These are phyloP conservation scores for Diaporthe helianthi DNA, from an alignment of 2,329 filamentous ascomycete genomes.

Conservation along the genomic window DNA sequence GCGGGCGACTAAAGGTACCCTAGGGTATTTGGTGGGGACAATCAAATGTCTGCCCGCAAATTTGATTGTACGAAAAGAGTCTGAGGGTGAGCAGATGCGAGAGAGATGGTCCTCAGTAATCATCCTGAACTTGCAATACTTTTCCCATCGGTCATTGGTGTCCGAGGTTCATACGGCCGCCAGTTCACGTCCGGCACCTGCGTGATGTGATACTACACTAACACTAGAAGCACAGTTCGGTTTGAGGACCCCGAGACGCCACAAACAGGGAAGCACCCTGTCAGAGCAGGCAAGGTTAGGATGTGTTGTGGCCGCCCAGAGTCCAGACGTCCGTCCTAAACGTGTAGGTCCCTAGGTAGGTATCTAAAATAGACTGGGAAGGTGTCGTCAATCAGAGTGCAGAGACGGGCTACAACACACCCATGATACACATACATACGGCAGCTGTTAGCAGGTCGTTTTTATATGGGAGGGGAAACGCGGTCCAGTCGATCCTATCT, in stretches of 20 bases:
- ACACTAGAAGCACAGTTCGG: background rate
- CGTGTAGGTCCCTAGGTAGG: too few species aligned
- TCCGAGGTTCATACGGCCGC: background rate
- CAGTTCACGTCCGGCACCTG: too few species aligned
- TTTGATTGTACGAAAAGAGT: slow-evolving; percentile 23
- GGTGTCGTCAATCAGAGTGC: slow-evolving; percentile 16
- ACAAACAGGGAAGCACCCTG: slow-evolving; percentile 12
- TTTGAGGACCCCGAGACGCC: background rate
- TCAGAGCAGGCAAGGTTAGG: background rate
- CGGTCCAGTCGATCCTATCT: background rate
- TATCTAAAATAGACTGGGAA: slow-evolving; percentile 21
- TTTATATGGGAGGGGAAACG: background rate
- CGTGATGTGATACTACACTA: too few species aligned
- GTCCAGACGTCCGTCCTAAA: slow-evolving; percentile 9
- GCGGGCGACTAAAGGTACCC: background rate
- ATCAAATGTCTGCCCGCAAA: slow-evolving; percentile 11
- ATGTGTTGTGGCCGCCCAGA: slow-evolving; percentile 19
- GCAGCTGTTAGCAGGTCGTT: background rate
- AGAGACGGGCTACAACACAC: background rate
- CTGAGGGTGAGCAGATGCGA: slow-evolving; percentile 8
- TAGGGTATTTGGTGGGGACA: background rate
- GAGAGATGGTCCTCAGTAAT: slow-evolving; percentile 12
- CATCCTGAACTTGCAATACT: background rate
- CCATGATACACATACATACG: too few species aligned
- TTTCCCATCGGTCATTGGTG: background rate